Evolutionary conservation across 176 grass and related monocot species (phyloP), one percentile per base, ranked within the genome.

Genomic region (Zoysia pacifica): DNA sequence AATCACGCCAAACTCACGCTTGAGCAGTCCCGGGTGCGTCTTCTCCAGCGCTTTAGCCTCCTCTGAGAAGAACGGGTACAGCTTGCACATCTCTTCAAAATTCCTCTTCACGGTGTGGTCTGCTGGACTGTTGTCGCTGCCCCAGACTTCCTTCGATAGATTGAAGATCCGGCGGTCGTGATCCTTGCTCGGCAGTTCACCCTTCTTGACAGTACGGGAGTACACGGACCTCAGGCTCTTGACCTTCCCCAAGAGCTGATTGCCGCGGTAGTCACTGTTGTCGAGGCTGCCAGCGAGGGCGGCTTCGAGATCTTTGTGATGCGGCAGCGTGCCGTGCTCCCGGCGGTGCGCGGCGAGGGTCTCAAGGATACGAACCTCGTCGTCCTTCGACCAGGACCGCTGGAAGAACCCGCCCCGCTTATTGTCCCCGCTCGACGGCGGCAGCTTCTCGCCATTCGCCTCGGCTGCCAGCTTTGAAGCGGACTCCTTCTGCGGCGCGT

Each of bases 341-440:
- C 5, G 42, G 4, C 69, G 83, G 77, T 84, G 75, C 5, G 70
- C 76, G 1, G 77, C 76, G 9, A 91, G 37, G 18, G 68, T 83
- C 76, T 81, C 67, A 7, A 91, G 88, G 62, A 94, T 81, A 18
- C 76, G 62, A 15, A 72, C 20, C 54, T 86, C 86, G 43, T 91
- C 86, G 0, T 86, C 79, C 11, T 58, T 50, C 42, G 80, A 83
- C 91, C 88, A 94, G 65, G 71, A 14, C 65, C 83, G 83, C 12
- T 67, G 74, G 62, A 70, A 56, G 1, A 4, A 48, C 15, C 4
- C 19, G 60, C 44, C 9, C 51, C 45, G 51, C 62, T 77, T 82
- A 54, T 74, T 77, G 48, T 62, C 38, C 43, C 62, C 70, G 5
- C 5, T 20, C n/a, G 65, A 19, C 18, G 73, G n/a, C 12, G 67